Evolutionary conservation across 805 yeast genomes (phyloP).

Genomic region (Wickerhamiella spandovensis): DNA sequence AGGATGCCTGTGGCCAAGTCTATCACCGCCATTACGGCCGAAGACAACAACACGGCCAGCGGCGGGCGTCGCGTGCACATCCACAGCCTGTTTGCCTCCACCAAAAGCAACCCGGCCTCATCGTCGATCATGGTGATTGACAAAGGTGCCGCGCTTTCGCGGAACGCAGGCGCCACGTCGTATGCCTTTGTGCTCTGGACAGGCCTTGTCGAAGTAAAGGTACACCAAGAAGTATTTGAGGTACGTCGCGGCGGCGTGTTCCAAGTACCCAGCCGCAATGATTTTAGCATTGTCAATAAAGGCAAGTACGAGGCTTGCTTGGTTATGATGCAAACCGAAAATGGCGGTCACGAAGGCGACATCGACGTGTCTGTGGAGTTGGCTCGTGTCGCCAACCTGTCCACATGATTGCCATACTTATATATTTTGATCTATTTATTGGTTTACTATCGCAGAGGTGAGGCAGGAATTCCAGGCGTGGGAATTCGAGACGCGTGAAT

Average conservation of each 20-base stretch:
- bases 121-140: neutral
- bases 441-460: too few relatives aligned
- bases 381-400: too few relatives aligned
- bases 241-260: constrained; percentile 13
- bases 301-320: constrained; percentile 1
- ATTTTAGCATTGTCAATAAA: constrained; percentile 10
- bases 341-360: neutral
- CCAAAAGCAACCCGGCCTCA: neutral
- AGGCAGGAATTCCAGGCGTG: too few relatives aligned
- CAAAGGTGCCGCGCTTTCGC: neutral
- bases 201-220: constrained; percentile 10
- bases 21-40: neutral
- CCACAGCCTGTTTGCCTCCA: neutral
- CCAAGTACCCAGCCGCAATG: constrained; percentile 14
- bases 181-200: constrained; percentile 14
- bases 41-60: neutral
- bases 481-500: too few relatives aligned
- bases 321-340: constrained; percentile 1
- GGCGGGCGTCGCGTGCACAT: neutral
- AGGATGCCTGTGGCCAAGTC: neutral
- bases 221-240: constrained; percentile 9
- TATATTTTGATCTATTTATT: too few relatives aligned
- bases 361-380: neutral
- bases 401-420: too few relatives aligned
- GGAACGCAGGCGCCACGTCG: constrained; percentile 1